A percentile compares a stretch with the other conserved stretches of the same genome.
phyloP scores from a whole-genome alignment of 2,329 filamentous ascomycete genomes.

The Xylaria sp. region DNA sequence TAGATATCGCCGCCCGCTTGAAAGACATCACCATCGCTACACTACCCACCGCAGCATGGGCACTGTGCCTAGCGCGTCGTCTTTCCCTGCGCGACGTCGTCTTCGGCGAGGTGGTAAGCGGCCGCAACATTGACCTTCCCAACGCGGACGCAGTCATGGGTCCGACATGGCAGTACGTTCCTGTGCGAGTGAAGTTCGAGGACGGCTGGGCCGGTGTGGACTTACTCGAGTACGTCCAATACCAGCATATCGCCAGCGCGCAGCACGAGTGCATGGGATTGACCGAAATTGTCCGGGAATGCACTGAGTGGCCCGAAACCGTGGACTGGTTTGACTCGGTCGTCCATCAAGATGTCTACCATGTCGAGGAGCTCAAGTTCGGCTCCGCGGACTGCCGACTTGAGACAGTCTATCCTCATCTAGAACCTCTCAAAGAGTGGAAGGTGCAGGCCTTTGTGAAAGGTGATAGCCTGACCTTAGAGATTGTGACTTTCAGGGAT shows the following conservation, averaged over 20 bases:
- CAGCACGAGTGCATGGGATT: constrained; percentile 66
- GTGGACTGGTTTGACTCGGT: constrained; percentile 64
- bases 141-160: constrained; percentile 68
- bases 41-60: constrained; percentile 75
- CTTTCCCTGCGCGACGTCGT: constrained; percentile 66
- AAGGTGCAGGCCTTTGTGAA: constrained; percentile 71
- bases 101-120: constrained; percentile 74
- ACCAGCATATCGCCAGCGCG: constrained; percentile 67
- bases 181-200: constrained; percentile 68
- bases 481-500: constrained; percentile 69
- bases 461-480: constrained; percentile 63
- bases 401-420: constrained; percentile 69
- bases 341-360: constrained; percentile 69
- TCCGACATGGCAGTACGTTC: constrained; percentile 75
- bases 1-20: constrained; percentile 60
- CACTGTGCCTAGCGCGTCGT: constrained; percentile 68
- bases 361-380: constrained; percentile 66
- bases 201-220: constrained; percentile 62
- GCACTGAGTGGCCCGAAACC: constrained; percentile 57
- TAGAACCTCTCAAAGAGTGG: constrained; percentile 66
- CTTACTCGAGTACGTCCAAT: constrained; percentile 64
- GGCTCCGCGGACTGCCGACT: constrained; percentile 55
- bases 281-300: constrained; percentile 61
- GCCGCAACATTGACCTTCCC: constrained; percentile 68
- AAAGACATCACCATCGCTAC: constrained; percentile 71